phyloP scores from a whole-genome alignment of 169 alveolate genomes.

The Plasmodium reichenowi region DNA sequence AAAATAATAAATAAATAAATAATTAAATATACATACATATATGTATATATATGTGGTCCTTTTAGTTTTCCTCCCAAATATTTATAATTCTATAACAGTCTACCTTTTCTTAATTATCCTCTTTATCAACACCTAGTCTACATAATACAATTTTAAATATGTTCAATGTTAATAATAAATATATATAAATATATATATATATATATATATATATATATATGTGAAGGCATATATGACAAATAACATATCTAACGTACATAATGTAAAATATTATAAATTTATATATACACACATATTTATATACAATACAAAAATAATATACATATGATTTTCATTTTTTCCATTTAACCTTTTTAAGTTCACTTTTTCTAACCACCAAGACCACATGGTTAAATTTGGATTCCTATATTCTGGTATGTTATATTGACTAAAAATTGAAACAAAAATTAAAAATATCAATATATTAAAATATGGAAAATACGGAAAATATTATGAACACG shows the following conservation, averaged over 20 bases:
- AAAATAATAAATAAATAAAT: not conserved
- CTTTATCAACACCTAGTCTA: no score
- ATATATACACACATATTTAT: not conserved
- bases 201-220: no score
- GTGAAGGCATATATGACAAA: no score
- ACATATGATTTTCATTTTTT: conserved; percentile 4
- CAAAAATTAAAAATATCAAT: not conserved
- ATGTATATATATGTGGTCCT: not conserved
- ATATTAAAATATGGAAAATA: not conserved
- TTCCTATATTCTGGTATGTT: conserved; percentile 62
- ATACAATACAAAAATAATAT: conserved; percentile 2
- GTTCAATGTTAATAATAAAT: no score
- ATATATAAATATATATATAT: no score
- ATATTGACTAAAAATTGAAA: conserved; percentile 34
- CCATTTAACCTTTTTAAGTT: conserved; percentile 37
- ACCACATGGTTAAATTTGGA: conserved; percentile 72
- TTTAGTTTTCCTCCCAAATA: not conserved
- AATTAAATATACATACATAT: not conserved
- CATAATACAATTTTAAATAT: no score
- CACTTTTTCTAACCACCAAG: conserved; percentile 75
- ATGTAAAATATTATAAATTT: not conserved
- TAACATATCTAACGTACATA: no score
- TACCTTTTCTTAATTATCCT: no score
- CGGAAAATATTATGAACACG: conserved; percentile 18
- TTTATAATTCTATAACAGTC: no score